Conservation (phyloP, 2,329 filamentous ascomycete genomes). For the Fusarium abutilonis region DNA sequence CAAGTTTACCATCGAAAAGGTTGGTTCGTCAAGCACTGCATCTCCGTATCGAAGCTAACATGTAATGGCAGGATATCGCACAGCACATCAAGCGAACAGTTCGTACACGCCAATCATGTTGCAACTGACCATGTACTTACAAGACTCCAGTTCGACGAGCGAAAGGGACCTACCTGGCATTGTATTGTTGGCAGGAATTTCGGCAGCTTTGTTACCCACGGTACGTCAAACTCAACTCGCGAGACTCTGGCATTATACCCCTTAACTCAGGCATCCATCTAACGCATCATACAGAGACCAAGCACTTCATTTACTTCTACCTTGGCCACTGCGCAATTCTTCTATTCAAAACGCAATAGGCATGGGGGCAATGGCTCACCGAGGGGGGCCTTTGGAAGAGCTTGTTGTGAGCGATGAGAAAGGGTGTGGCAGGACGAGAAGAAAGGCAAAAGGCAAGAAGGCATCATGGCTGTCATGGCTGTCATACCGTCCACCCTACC, state of each 20-base stretch:
- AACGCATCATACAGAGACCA: constrained; percentile 76
- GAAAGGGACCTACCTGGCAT: constrained; percentile 98
- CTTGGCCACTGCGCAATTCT: constrained; percentile 98
- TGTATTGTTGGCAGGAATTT: constrained; percentile 99
- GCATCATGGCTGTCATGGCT: constrained; percentile 36
- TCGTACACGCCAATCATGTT: constrained; percentile 27
- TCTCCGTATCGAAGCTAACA: constrained; percentile 29
- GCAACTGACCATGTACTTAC: constrained; percentile 25
- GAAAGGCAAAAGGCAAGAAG: constrained; percentile 21
- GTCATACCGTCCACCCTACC: constrained; percentile 33
- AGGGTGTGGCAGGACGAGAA: constrained; percentile 31
- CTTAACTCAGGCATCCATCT: constrained; percentile 14
- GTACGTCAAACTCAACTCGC: constrained; percentile 61
- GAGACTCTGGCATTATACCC: constrained; percentile 10
- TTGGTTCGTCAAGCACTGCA: constrained; percentile 40
- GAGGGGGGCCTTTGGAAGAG: constrained; percentile 45
- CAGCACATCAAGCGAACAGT: constrained; percentile 96
- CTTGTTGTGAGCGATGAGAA: constrained; percentile 42
- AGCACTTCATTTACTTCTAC: constrained; percentile 99
- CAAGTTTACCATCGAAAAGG: constrained; percentile 71
- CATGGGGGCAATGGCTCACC: constrained; percentile 45
- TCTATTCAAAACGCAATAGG: constrained; percentile 97
- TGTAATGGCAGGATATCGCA: constrained; percentile 79
- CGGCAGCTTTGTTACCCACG: constrained; percentile 98
- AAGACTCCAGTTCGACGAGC: constrained; percentile 82